Evolutionary conservation across 768 basidiomycete species (phyloP).

Genomic region (Leccinellum albellum): DNA sequence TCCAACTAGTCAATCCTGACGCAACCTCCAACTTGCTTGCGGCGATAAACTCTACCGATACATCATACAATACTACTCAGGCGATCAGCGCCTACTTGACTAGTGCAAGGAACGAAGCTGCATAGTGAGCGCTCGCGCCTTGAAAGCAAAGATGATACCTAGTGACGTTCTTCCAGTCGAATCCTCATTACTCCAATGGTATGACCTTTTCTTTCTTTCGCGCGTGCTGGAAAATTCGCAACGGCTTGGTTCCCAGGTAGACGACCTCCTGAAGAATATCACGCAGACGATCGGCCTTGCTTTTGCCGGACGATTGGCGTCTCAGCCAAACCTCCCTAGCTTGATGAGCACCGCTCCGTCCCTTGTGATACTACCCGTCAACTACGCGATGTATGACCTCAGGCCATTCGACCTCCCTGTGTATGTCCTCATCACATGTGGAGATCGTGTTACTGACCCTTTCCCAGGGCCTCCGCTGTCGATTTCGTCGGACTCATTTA

Average conservation of each 20-base stretch:
- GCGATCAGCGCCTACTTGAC: conserved; percentile 48
- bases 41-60: conserved; percentile 38
- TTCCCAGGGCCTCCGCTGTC: conserved; percentile 47
- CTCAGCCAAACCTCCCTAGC: conserved; percentile 25
- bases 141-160: background rate
- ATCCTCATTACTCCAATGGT: conserved; percentile 12
- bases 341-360: conserved; percentile 47
- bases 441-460: background rate
- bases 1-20: conserved; percentile 38
- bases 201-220: background rate
- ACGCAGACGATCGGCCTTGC: conserved; percentile 34
- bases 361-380: conserved; percentile 46
- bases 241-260: conserved; percentile 15
- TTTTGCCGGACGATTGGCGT: conserved; percentile 31
- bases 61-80: conserved; percentile 43
- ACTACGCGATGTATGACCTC: conserved; percentile 46
- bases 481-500: conserved; percentile 55
- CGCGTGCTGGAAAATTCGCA: background rate
- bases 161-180: conserved; percentile 17
- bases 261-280: conserved; percentile 35
- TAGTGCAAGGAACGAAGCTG: conserved; percentile 56
- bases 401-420: conserved; percentile 57
- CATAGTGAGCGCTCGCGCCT: conserved; percentile 42
- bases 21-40: conserved; percentile 36
- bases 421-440: conserved; percentile 33